Conservation (phyloP, 257 asterid genomes). For the Jaltomata sinuosa region DNA sequence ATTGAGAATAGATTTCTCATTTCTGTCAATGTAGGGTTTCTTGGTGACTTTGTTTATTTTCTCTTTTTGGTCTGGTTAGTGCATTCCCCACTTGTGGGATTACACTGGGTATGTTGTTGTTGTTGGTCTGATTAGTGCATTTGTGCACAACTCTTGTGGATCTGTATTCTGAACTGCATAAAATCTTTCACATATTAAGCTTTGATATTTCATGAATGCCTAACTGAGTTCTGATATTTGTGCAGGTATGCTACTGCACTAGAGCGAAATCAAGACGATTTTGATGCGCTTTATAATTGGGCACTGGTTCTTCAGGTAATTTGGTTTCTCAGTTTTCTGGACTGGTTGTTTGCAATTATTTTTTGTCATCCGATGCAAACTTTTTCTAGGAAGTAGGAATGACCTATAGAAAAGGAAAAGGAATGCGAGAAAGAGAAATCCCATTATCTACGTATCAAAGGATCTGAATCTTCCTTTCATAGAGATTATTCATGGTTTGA, state of each 20-base stretch:
- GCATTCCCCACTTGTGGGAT: background rate
- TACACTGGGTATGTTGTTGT: background rate
- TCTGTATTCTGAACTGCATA: background rate
- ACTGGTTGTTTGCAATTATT: background rate
- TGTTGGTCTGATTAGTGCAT: background rate
- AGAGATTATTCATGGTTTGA: background rate
- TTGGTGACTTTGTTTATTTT: background rate
- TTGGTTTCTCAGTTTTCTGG: background rate
- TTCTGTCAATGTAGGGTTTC: background rate
- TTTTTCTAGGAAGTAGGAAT: background rate
- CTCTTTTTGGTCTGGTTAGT: background rate
- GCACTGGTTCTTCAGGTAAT: slow-evolving; percentile 95
- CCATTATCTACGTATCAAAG: background rate
- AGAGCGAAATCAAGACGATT: slow-evolving; percentile 90
- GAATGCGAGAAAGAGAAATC: background rate
- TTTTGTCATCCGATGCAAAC: background rate
- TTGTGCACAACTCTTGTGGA: background rate
- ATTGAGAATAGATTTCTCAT: background rate
- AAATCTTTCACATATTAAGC: background rate
- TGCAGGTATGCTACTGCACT: slow-evolving; percentile 89
- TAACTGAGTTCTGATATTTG: slow-evolving; percentile 5
- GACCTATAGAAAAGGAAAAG: background rate
- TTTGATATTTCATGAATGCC: slow-evolving; percentile 4
- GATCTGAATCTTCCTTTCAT: background rate
- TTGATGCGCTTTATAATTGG: slow-evolving; percentile 97